Percentiles rank a stretch among this genome's conserved stretches.
phyloP scores from a whole-genome alignment of 768 basidiomycete species.

The Coprinellus aureogranulatus region DNA sequence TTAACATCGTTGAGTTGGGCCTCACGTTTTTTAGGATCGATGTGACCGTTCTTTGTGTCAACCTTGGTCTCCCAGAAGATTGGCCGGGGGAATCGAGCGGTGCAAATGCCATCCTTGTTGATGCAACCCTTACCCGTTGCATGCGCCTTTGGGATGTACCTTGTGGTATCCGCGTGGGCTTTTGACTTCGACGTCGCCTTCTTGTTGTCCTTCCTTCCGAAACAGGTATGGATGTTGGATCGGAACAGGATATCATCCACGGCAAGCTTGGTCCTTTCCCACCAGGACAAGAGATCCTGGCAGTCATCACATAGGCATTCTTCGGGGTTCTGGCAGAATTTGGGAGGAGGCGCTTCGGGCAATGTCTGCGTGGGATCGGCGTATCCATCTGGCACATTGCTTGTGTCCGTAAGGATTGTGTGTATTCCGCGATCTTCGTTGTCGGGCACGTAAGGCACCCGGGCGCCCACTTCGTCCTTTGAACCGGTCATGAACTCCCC shows the following conservation, averaged over 20 bases:
- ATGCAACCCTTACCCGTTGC: constrained; percentile 20
- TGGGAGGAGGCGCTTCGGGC: background rate
- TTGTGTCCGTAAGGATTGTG: background rate
- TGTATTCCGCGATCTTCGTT: background rate
- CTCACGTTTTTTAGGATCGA: constrained; percentile 31
- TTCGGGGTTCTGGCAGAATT: background rate
- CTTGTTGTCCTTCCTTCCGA: background rate
- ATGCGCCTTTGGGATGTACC: constrained; percentile 8
- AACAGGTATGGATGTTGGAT: constrained; percentile 30
- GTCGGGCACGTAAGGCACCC: background rate
- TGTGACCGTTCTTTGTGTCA: constrained; percentile 22
- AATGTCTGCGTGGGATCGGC: background rate
- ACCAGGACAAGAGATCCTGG: background rate
- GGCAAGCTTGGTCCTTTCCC: background rate
- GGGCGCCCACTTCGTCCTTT: background rate
- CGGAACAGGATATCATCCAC: constrained; percentile 25
- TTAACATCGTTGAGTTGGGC: constrained; percentile 31
- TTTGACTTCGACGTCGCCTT: constrained; percentile 14
- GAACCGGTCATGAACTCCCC: background rate
- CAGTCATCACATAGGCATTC: background rate
- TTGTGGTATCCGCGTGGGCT: no score
- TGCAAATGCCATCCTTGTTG: constrained; percentile 28
- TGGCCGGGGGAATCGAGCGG: constrained; percentile 30
- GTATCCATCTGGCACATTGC: background rate
- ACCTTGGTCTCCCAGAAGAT: constrained; percentile 19